Evolutionary conservation across 768 basidiomycete genomes (phyloP).

Genomic region (Trametes coccinea): DNA sequence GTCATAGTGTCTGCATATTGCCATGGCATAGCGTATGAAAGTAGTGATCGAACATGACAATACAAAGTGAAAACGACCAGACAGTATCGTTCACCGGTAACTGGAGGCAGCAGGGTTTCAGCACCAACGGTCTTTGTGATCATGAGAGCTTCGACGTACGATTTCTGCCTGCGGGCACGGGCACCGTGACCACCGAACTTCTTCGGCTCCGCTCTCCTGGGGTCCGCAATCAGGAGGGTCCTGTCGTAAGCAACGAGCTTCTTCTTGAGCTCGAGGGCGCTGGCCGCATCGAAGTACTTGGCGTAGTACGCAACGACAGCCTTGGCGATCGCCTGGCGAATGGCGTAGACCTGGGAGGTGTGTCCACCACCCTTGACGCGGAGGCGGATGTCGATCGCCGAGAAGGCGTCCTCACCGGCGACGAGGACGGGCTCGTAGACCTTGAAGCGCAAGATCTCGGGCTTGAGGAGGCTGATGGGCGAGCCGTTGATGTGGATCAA

Average conservation of each 20-base stretch:
- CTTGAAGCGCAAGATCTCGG: constrained; percentile 96
- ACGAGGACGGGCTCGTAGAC: constrained; percentile 97
- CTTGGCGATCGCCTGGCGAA: constrained; percentile 98
- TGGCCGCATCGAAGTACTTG: constrained; percentile 97
- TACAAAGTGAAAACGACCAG: constrained; percentile 39
- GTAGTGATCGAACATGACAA: constrained; percentile 47
- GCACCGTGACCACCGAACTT: constrained; percentile 99
- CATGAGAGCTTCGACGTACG: constrained; percentile 46
- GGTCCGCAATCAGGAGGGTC: constrained; percentile 87
- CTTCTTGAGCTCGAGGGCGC: constrained; percentile 98
- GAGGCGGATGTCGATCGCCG: constrained; percentile 90
- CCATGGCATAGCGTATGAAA: constrained; percentile 37
- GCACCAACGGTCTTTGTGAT: background rate
- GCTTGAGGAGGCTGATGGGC: constrained; percentile 93
- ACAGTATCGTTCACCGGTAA: constrained; percentile 67
- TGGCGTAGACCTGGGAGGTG: constrained; percentile 97
- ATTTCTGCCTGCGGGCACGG: constrained; percentile 97
- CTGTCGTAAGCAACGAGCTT: constrained; percentile 95
- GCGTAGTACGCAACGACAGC: constrained; percentile 97
- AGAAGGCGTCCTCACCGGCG: constrained; percentile 86
- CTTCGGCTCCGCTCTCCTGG: constrained; percentile 98
- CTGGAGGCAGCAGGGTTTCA: constrained; percentile 38
- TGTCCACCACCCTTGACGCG: constrained; percentile 99
- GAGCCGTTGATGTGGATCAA: constrained; percentile 96
- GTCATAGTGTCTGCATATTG: constrained; percentile 37